A percentile compares a stretch with the other conserved stretches of the same genome.
Conservation (phyloP, 805 yeast species). For the Komagataella populi region DNA sequence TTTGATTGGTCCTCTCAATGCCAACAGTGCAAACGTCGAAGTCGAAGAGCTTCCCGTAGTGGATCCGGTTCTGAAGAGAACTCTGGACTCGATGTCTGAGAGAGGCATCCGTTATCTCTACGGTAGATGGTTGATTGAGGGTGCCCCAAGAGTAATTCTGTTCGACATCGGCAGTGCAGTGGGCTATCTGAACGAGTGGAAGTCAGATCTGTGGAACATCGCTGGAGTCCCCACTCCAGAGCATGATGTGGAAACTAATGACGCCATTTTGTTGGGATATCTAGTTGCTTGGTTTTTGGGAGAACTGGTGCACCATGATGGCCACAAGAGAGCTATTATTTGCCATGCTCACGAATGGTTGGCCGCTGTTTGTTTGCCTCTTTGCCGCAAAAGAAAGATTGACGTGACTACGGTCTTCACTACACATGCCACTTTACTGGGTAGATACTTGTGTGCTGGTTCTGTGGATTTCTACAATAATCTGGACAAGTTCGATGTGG, state of each 20-base stretch:
- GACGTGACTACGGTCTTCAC: slow-evolving; percentile 94
- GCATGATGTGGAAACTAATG: slow-evolving; percentile 78
- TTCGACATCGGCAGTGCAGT: slow-evolving; percentile 76
- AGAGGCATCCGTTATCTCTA: slow-evolving; percentile 77
- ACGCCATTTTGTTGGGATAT: slow-evolving; percentile 87
- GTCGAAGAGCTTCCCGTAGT: slow-evolving; percentile 56
- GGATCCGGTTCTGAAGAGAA: slow-evolving; percentile 33
- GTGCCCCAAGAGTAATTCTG: slow-evolving; percentile 86
- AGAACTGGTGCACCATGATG: slow-evolving; percentile 75
- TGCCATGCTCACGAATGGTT: slow-evolving; percentile 97
- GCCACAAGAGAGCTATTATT: slow-evolving; percentile 67
- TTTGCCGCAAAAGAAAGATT: slow-evolving; percentile 80
- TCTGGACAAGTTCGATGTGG: slow-evolving; percentile 79
- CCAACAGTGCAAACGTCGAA: slow-evolving; percentile 60
- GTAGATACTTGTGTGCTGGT: slow-evolving; percentile 94
- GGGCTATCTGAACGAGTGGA: slow-evolving; percentile 78
- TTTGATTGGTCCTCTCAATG: slow-evolving; percentile 75
- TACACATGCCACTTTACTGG: slow-evolving; percentile 92
- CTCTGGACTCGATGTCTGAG: slow-evolving; percentile 66
- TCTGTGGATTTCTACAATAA: slow-evolving; percentile 92
- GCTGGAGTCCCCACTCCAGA: slow-evolving; percentile 93
- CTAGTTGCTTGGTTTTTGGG: slow-evolving; percentile 96
- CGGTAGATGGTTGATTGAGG: slow-evolving; percentile 96
- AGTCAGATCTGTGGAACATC: slow-evolving; percentile 77
- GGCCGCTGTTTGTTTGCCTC: slow-evolving; percentile 90